Evolutionary conservation across 2,329 filamentous ascomycete species (phyloP), one percentile per base, ranked within the genome.

Genomic region (Huntiella moniliformis): DNA sequence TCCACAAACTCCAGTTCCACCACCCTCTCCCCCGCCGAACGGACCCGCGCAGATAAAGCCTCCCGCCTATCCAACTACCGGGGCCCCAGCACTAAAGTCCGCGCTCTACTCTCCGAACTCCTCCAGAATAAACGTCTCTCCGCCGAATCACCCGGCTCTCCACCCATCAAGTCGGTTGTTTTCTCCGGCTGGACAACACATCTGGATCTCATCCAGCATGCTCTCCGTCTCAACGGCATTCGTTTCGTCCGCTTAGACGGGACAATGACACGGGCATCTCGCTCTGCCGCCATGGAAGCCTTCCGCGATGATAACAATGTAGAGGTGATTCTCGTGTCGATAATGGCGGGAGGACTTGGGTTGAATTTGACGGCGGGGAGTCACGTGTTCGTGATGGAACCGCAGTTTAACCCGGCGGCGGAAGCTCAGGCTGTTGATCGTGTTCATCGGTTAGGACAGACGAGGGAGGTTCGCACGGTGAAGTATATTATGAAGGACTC

Each of bases 131-230:
- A 76, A 48, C 73, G 79, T 56, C 83, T 76, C 50, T 68, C 71
- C 34, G 64, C 63, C 0, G 66, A 73, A 7, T 35, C 34, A 4
- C 73, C 76, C 0, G 63, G 72, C 8, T 74, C 87, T 56, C 72
- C 75, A 0, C 87, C 87, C 0, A 81, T 84, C 62, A 96, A 94
- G 60, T 91, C 84, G 18, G 86, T 98, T 11, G 77, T 98, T 5
- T 96, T 96, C 61, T 94, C 86, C 0, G 79, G 79, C n/a, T 96
- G 91, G 87, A 96, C 91, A 0, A 79, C 82, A 0, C 87, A 96
- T 57, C 74, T 98, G 12, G 87, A 96, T 58, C 73, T 98, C 15
- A 93, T 98, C 53, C 77, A 91, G 57, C 69, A 84, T 42, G 88
- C 87, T 0, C 70, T 96, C 11, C 68, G 75, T 28, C 68, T 74